Conservation (phyloP, 2,329 filamentous ascomycete species). For the Xylariaceae sp. region DNA sequence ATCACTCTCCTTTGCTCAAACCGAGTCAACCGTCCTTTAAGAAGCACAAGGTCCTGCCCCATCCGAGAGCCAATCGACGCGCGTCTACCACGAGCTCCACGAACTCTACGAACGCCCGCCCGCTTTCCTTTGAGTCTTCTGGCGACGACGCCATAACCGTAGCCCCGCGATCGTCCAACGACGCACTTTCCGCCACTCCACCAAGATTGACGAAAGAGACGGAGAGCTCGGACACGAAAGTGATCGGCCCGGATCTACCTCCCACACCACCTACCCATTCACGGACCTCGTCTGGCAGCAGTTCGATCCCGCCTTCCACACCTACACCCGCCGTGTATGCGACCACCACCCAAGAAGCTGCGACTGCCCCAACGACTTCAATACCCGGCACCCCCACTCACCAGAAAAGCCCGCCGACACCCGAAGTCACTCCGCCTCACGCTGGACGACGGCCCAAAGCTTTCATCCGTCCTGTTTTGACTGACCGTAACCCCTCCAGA, state of each 20-base stretch:
- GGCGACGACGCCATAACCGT: constrained; percentile 27
- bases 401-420: constrained; percentile 67
- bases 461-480: constrained; percentile 40
- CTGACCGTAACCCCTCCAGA: constrained; percentile 49
- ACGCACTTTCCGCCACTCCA: constrained; percentile 35
- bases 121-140: constrained; percentile 24
- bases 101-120: constrained; percentile 9
- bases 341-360: constrained; percentile 34
- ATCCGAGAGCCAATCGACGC: constrained; percentile 29
- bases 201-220: constrained; percentile 36
- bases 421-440: constrained; percentile 70
- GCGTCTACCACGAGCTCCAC: constrained; percentile 6
- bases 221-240: constrained; percentile 38
- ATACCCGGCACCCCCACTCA: constrained; percentile 58
- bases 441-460: constrained; percentile 39
- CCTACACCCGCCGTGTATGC: constrained; percentile 37
- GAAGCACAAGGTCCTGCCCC: constrained; percentile 38
- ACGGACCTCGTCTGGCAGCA: constrained; percentile 51
- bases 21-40: constrained; percentile 32
- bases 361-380: constrained; percentile 35
- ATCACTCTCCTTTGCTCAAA: constrained; percentile 22
- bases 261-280: constrained; percentile 63
- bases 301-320: constrained; percentile 41
- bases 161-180: constrained; percentile 14
- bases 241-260: constrained; percentile 48